Evolutionary conservation across 805 yeast species (phyloP).

Genomic region (Saccharomycopsis fodiens): DNA sequence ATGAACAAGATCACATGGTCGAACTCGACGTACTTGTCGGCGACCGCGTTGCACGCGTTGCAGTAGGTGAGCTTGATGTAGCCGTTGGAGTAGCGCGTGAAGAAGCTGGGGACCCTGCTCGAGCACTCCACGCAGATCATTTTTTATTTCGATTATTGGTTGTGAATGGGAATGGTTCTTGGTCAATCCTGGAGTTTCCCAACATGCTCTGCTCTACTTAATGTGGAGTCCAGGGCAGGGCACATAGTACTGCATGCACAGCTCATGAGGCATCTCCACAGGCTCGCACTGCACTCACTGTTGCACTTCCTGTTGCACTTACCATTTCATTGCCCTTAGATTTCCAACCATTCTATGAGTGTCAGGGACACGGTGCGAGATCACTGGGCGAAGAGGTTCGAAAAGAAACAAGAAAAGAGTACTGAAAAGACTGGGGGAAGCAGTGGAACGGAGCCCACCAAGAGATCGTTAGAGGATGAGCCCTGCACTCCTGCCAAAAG

Average conservation of each 20-base stretch:
- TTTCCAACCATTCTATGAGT: no score
- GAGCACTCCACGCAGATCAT: conserved; percentile 93
- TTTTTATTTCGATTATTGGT: no score
- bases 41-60: conserved; percentile 58
- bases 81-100: conserved; percentile 63
- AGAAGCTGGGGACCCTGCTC: conserved; percentile 56
- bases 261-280: no score
- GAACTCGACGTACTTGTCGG: conserved; percentile 86
- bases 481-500: no score
- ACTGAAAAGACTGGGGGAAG: neutral
- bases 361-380: neutral
- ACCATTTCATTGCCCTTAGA: no score
- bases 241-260: no score
- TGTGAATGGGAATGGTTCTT: no score
- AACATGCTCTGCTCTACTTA: neutral
- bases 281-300: no score
- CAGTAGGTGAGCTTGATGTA: conserved; percentile 80
- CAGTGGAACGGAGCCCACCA: neutral
- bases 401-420: neutral
- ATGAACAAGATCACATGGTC: conserved; percentile 80
- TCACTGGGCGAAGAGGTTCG: neutral
- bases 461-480: no score
- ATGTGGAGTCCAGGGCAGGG: neutral
- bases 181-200: no score
- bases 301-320: no score